phyloP scores from a whole-genome alignment of 352 stramenopile species.

The Phytopythium chamaehyphon region DNA sequence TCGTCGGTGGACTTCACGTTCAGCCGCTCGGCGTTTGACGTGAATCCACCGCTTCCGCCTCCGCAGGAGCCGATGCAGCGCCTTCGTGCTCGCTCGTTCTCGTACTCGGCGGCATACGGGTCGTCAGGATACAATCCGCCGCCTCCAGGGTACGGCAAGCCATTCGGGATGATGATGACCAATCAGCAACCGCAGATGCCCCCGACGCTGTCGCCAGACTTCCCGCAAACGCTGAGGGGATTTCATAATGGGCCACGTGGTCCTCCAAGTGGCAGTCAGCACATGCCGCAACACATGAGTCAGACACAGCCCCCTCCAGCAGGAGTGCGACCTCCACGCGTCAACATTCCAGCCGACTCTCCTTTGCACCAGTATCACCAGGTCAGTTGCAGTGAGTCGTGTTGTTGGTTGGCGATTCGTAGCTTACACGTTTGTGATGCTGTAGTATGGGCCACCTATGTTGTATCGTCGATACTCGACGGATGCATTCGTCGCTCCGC shows the following conservation, averaged over 20 bases:
- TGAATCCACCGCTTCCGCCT: conserved; percentile 67
- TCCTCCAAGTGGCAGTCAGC: conserved; percentile 15
- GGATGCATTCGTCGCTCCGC: conserved; percentile 54
- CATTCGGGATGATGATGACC: conserved; percentile 28
- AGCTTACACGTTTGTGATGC: background rate
- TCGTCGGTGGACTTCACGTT: conserved; percentile 79
- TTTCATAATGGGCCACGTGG: conserved; percentile 38
- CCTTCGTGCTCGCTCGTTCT: conserved; percentile 72
- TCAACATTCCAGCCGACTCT: conserved; percentile 62
- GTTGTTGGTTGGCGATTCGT: conserved; percentile 1
- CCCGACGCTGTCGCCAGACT: conserved; percentile 39
- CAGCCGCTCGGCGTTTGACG: conserved; percentile 26
- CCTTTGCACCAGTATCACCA: conserved; percentile 67
- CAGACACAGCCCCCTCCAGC: conserved; percentile 23
- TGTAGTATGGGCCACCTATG: conserved; percentile 42
- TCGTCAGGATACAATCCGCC: conserved; percentile 38
- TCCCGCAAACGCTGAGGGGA: conserved; percentile 46
- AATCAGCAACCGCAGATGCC: conserved; percentile 46
- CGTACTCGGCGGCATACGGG: conserved; percentile 61
- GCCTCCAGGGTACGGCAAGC: conserved; percentile 32
- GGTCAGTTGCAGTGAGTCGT: conserved; percentile 15
- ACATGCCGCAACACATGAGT: conserved; percentile 14
- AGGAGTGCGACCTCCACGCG: conserved; percentile 54
- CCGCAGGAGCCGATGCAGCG: conserved; percentile 60
- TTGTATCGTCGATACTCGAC: conserved; percentile 72